Conservation (phyloP, 1,284 basidiomycete genomes). For the Agroathelia rolfsii region DNA sequence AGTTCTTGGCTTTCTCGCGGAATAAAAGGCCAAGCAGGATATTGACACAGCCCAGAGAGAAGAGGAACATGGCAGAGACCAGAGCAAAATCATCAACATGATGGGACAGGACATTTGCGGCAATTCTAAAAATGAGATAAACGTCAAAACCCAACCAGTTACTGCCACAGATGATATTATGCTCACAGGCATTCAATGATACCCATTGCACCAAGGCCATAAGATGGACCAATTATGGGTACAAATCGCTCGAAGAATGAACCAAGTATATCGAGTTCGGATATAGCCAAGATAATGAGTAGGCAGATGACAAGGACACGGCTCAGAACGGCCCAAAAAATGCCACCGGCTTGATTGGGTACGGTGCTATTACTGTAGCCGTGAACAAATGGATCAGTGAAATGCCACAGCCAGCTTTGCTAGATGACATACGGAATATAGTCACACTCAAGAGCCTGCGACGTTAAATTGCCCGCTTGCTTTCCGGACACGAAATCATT, state of each 20-base stretch:
- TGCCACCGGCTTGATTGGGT: constrained; percentile 82
- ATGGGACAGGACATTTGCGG: constrained; percentile 75
- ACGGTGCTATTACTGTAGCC: constrained; percentile 60
- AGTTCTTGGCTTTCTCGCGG: constrained; percentile 50
- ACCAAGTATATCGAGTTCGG: constrained; percentile 72
- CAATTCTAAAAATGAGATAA: constrained; percentile 37
- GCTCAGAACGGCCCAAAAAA: constrained; percentile 83
- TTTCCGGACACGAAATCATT: constrained; percentile 46
- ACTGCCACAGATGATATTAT: constrained; percentile 6
- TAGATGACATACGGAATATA: constrained; percentile 57
- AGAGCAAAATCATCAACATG: constrained; percentile 80
- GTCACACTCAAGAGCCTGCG: constrained; percentile 46
- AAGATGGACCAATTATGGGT: constrained; percentile 71
- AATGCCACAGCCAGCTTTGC: not conserved
- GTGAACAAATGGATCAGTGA: constrained; percentile 9
- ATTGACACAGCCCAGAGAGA: constrained; percentile 77
- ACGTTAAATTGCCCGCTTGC: constrained; percentile 23
- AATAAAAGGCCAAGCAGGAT: constrained; percentile 69
- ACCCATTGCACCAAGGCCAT: constrained; percentile 79
- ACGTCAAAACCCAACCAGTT: constrained; percentile 6
- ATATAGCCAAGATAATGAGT: constrained; percentile 66
- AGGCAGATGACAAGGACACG: constrained; percentile 78
- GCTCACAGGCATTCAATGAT: constrained; percentile 73
- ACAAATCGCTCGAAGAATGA: constrained; percentile 74
- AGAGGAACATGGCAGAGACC: constrained; percentile 81